Percentiles rank a stretch among this genome's conserved stretches.
Evolutionary conservation across 1,139 yeast species (phyloP).

Genomic region (Nematodospora anomalae): DNA sequence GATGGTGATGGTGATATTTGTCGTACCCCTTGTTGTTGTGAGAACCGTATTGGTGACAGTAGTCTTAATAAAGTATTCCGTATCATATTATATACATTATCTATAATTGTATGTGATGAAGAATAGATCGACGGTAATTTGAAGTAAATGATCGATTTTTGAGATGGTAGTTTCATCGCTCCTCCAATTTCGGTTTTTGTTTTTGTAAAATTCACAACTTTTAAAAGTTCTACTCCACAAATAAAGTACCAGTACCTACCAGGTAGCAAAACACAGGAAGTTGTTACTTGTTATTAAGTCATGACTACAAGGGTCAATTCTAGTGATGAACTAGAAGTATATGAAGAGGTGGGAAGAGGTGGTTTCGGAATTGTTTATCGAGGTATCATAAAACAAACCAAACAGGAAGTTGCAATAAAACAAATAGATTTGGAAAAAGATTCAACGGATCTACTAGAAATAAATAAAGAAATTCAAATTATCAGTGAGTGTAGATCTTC

Average conservation of each 20-base stretch:
- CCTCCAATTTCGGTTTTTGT: background rate
- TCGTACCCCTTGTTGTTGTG: background rate
- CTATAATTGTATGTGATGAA: too few relatives aligned
- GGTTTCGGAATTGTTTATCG: conserved; percentile 86
- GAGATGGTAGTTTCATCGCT: background rate
- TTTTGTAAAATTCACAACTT: background rate
- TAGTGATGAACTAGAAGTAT: conserved; percentile 48
- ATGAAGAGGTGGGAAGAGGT: conserved; percentile 82
- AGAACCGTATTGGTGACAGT: background rate
- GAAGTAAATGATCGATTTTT: background rate
- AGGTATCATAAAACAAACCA: conserved; percentile 57
- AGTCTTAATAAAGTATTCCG: background rate
- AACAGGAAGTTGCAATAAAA: conserved; percentile 60
- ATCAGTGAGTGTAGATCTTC: conserved; percentile 66
- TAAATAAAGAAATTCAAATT: conserved; percentile 76
- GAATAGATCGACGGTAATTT: too few relatives aligned
- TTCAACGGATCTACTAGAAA: conserved; percentile 73
- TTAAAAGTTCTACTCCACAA: background rate
- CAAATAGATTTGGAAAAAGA: conserved; percentile 80
- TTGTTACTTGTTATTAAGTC: too few relatives aligned
- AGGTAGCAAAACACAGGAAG: background rate
- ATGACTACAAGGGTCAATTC: conserved; percentile 9
- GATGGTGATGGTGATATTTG: background rate
- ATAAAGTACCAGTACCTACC: too few relatives aligned
- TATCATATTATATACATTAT: background rate